Evolutionary conservation across 176 grass and related monocot genomes (phyloP).

Genomic region (Ensete ventricosum): DNA sequence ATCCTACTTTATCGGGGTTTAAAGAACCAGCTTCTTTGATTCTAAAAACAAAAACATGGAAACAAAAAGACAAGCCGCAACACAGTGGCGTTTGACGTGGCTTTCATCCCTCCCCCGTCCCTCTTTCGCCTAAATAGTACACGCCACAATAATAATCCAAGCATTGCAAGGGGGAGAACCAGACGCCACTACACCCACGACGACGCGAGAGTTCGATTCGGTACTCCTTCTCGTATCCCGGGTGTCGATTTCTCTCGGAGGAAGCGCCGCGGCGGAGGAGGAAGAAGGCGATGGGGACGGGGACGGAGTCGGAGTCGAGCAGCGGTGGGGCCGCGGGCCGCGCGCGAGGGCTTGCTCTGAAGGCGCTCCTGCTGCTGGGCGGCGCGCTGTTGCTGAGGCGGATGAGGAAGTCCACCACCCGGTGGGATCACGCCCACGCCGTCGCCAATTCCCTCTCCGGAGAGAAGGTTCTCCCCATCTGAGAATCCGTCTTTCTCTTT

Average conservation of each 20-base stretch:
- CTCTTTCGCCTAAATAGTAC: too few relatives aligned
- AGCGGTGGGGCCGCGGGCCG: conserved; percentile 16
- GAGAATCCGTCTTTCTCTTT: neutral
- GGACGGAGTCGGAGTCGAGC: conserved; percentile 36
- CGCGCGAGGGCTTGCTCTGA: conserved; percentile 56
- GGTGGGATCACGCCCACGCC: conserved; percentile 79
- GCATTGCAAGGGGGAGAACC: too few relatives aligned
- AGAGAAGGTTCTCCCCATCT: conserved; percentile 45
- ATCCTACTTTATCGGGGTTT: too few relatives aligned
- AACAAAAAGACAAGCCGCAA: too few relatives aligned
- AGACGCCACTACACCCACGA: too few relatives aligned
- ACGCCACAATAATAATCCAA: too few relatives aligned
- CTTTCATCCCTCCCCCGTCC: too few relatives aligned
- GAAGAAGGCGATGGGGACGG: conserved; percentile 16
- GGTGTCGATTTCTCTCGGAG: neutral
- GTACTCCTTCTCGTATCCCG: too few relatives aligned
- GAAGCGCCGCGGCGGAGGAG: neutral
- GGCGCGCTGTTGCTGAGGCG: conserved; percentile 66
- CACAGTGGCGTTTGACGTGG: too few relatives aligned
- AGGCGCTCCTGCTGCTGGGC: conserved; percentile 72
- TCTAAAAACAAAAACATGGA: too few relatives aligned
- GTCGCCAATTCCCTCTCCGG: conserved; percentile 76
- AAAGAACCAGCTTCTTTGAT: too few relatives aligned
- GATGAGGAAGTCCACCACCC: conserved; percentile 81
- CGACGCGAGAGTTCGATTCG: too few relatives aligned